Base-by-base conservation (phyloP, 2,329 filamentous ascomycete species). In the Fusarium sp. region DNA sequence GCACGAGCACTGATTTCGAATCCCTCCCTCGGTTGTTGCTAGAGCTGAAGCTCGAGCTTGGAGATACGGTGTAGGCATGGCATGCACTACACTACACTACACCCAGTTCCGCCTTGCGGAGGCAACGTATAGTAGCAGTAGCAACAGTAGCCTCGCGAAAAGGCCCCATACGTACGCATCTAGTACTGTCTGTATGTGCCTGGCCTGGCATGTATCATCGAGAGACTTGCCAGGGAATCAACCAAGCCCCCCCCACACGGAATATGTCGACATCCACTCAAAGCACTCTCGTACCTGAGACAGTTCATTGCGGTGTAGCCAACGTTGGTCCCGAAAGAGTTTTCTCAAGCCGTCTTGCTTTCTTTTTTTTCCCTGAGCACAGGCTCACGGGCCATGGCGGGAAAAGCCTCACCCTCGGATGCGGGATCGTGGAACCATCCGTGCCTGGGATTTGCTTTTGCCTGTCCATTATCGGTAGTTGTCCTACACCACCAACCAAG, bases 391-490 rank as follows among this genome's bases (percentile, higher is more conserved):
- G 61, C 60, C 64, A 64, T 58, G 53, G 53, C 53, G 61, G 69
- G 59, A 66, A 67, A 64, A 62, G 55, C 29, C 62, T 70, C 64
- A 65, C 50, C 64, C 62, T 67, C 59, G 56, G 46, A 55, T 49
- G 50, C 53, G 58, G 50, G 63, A 64, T 59, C 62, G 61, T 71
- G 65, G 70, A 61, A 69, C 68, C 65, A 66, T 54, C 69, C 54
- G 63, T 67, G 54, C 38, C 36, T 40, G 51, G 56, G 61, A 54
- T 40, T 68, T 75, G 64, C 60, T 73, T 74, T 72, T 72, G 57
- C 44, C 33, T 57, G 31, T 70, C 62, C 58, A 62, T 58, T 55
- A 55, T 55, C 73, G 73, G 73, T 74, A 75, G 73, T 72, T 75
- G 62, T 64, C 50, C 54, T 50, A 38, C 50, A 42, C 25, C 29